Evolutionary conservation across 2,329 filamentous ascomycete species (phyloP).

Genomic region (Colletotrichum kahawae): DNA sequence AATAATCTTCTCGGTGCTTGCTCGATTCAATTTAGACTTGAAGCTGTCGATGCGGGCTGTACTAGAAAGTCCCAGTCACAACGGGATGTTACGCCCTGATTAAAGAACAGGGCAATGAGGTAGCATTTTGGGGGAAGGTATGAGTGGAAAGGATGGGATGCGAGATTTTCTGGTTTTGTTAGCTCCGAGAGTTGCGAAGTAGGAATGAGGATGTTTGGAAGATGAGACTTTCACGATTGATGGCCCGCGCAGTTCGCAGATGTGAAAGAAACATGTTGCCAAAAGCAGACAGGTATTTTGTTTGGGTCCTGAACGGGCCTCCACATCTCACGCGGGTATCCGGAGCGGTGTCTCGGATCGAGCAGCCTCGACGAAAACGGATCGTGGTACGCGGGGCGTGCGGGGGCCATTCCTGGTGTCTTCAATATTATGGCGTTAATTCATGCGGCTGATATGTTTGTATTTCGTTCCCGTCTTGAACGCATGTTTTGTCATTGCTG

Average conservation of each 20-base stretch:
- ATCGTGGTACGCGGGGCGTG: neutral
- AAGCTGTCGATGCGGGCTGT: neutral
- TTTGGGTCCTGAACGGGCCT: neutral
- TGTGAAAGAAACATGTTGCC: neutral
- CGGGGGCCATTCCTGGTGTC: neutral
- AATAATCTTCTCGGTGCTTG: neutral
- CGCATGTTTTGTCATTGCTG: neutral
- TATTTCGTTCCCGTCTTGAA: neutral
- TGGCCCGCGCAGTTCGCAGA: neutral
- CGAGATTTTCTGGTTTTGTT: too few species aligned
- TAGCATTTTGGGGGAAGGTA: too few species aligned
- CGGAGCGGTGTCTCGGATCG: neutral
- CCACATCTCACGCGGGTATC: neutral
- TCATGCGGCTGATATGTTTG: neutral
- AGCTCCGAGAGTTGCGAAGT: neutral
- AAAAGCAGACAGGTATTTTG: neutral
- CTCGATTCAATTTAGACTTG: fast-evolving
- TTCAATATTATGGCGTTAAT: neutral
- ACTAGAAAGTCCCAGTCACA: too few species aligned
- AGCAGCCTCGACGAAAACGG: neutral
- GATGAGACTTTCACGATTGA: neutral
- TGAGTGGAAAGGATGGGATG: too few species aligned
- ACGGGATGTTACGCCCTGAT: too few species aligned
- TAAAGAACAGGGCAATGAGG: too few species aligned
- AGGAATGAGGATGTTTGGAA: neutral